phyloP scores from a whole-genome alignment of 768 basidiomycete species.

The Mycena epipterygia region DNA sequence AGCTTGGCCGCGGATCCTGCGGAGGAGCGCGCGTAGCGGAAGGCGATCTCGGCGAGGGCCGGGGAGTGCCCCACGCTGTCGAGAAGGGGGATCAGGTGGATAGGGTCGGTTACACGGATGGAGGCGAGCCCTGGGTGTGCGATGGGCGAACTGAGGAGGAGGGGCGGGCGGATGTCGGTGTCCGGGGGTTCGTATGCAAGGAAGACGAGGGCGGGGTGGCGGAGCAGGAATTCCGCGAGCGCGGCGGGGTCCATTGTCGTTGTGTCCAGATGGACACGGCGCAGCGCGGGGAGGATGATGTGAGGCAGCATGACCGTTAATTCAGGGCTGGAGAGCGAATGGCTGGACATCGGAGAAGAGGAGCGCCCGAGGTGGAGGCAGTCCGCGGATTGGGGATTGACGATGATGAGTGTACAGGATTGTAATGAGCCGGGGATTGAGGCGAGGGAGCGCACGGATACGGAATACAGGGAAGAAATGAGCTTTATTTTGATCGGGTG shows the following conservation, averaged over 20 bases:
- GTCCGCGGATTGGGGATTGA: not conserved
- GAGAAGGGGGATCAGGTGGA: not conserved
- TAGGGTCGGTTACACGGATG: not conserved
- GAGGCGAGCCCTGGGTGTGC: not conserved
- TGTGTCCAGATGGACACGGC: not conserved
- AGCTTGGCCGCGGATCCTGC: not conserved
- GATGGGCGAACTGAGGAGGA: not conserved
- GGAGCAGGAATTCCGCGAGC: not conserved
- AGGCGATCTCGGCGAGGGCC: not conserved
- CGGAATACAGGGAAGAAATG: not conserved
- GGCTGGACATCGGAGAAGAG: not conserved
- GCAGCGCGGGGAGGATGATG: not conserved
- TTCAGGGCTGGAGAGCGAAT: not conserved
- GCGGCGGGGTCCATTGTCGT: not conserved
- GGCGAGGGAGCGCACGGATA: not conserved
- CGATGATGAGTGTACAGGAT: not conserved
- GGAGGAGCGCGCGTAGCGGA: not conserved
- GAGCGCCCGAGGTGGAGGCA: not conserved
- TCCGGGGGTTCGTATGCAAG: not conserved
- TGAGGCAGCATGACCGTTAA: not conserved
- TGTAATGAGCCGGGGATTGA: not conserved
- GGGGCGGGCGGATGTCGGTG: not conserved
- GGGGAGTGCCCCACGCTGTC: constrained; percentile 6
- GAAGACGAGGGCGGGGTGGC: not conserved
- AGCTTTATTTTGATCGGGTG: not conserved